Evolutionary conservation across 2,329 filamentous ascomycete species (phyloP).

Genomic region (Fusarium sp.): DNA sequence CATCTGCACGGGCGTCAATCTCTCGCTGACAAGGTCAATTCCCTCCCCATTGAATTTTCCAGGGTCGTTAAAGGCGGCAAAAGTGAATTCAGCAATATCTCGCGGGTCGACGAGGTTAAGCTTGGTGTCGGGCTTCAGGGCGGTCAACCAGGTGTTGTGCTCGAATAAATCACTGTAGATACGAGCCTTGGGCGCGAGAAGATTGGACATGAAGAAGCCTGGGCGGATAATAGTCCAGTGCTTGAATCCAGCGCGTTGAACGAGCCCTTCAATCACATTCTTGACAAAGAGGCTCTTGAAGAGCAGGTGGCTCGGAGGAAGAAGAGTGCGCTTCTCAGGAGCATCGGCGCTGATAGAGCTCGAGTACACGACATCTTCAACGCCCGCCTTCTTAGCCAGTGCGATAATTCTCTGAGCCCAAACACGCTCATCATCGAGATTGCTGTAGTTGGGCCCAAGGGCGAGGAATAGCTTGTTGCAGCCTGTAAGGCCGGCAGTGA

Average conservation of each 20-base stretch:
- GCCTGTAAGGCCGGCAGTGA: background rate
- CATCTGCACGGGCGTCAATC: background rate
- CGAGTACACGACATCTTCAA: background rate
- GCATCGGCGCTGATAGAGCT: background rate
- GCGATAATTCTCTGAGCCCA: background rate
- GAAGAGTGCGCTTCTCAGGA: background rate
- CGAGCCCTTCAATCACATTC: background rate
- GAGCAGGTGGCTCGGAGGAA: background rate
- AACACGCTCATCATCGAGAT: background rate
- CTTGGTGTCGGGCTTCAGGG: background rate
- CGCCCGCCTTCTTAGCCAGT: background rate
- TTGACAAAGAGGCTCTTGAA: background rate
- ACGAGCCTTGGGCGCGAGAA: background rate
- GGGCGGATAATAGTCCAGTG: background rate
- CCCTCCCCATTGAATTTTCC: rapidly evolving
- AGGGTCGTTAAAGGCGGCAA: rapidly evolving
- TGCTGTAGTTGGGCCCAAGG: background rate
- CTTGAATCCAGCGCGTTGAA: background rate
- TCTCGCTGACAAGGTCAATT: background rate
- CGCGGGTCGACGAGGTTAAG: background rate
- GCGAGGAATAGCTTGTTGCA: background rate
- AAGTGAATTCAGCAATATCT: background rate
- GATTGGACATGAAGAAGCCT: background rate
- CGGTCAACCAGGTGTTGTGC: background rate
- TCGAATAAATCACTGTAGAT: background rate